Evolutionary conservation across 1,139 yeast genomes (phyloP).

Genomic region (Arxiozyma telluris): DNA sequence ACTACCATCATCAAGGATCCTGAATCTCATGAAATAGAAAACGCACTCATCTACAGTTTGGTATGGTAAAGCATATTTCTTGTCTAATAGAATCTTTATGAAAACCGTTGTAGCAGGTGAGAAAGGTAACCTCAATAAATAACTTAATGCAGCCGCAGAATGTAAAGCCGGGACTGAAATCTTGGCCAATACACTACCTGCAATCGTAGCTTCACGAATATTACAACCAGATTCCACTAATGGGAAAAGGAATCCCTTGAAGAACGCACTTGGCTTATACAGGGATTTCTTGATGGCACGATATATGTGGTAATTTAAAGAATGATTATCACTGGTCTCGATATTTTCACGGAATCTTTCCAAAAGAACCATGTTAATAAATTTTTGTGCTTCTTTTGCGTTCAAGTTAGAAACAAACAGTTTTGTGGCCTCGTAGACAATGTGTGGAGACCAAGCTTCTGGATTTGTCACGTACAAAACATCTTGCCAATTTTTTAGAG

Average conservation of each 20-base stretch:
- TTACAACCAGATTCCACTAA: slow-evolving; percentile 77
- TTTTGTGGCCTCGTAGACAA: slow-evolving; percentile 89
- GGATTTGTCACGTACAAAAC: slow-evolving; percentile 89
- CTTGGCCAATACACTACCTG: slow-evolving; percentile 82
- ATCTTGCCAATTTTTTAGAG: slow-evolving; percentile 91
- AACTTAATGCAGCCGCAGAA: slow-evolving; percentile 89
- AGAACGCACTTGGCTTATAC: slow-evolving; percentile 95
- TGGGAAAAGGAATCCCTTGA: slow-evolving; percentile 91
- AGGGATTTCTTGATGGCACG: slow-evolving; percentile 85
- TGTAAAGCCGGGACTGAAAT: slow-evolving; percentile 91
- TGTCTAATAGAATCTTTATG: slow-evolving; percentile 80
- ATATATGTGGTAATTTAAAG: slow-evolving; percentile 82
- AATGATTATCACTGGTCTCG: slow-evolving; percentile 56
- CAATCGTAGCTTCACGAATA: slow-evolving; percentile 89
- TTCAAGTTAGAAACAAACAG: slow-evolving; percentile 82
- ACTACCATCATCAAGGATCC: slow-evolving; percentile 42
- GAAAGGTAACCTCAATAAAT: slow-evolving; percentile 75
- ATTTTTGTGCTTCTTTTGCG: slow-evolving; percentile 82
- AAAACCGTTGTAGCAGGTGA: slow-evolving; percentile 85
- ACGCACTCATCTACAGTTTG: slow-evolving; percentile 93
- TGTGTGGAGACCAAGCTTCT: slow-evolving; percentile 92
- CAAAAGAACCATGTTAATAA: slow-evolving; percentile 63
- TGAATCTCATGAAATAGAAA: slow-evolving; percentile 88
- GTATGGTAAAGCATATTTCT: slow-evolving; percentile 93
- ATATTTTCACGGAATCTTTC: slow-evolving; percentile 81